Percentiles rank a stretch among this genome's conserved stretches.
These are phyloP conservation scores for Cutaneotrichosporon daszewskae DNA, from an alignment of 1,284 basidiomycete species.

Conservation along the genomic window DNA sequence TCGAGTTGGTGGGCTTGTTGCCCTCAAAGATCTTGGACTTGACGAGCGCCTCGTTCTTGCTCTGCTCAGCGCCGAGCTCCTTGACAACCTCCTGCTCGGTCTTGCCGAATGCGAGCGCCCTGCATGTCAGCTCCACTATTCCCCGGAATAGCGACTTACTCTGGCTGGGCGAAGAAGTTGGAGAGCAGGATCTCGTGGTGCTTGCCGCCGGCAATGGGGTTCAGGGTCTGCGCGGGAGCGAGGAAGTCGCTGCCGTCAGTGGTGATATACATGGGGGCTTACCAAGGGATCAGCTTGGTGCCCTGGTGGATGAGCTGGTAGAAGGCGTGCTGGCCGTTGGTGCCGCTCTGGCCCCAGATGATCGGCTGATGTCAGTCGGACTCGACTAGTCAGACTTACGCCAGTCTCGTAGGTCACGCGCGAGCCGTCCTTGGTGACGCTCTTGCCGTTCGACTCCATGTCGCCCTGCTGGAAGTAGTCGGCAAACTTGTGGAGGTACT, in stretches of 20 bases:
- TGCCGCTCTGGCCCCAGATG: conserved; percentile 97
- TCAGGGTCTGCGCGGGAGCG: conserved; percentile 87
- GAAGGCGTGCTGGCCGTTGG: conserved; percentile 98
- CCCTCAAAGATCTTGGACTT: conserved; percentile 99
- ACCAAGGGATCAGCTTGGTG: conserved; percentile 77
- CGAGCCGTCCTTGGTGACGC: conserved; percentile 84
- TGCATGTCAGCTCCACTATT: conserved; percentile 13
- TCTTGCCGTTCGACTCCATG: conserved; percentile 99
- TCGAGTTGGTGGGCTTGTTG: conserved; percentile 94
- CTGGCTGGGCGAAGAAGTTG: conserved; percentile 98
- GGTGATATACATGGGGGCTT: conserved; percentile 16
- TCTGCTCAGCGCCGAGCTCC: conserved; percentile 68
- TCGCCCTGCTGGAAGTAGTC: conserved; percentile 99
- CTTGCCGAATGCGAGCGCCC: conserved; percentile 93
- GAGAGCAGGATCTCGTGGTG: conserved; percentile 96
- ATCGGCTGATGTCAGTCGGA: conserved; percentile 61
- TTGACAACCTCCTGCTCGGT: conserved; percentile 78
- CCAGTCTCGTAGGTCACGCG: conserved; percentile 95
- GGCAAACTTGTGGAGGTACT: conserved; percentile 98
- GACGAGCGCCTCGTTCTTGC: conserved; percentile 72
- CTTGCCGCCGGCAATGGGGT: conserved; percentile 77
- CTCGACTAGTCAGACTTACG: conserved; percentile 50
- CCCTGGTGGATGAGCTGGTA: conserved; percentile 97
- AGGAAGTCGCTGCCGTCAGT: conserved; percentile 69
- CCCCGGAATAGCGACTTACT: conserved; percentile 44